phyloP scores from a whole-genome alignment of 495 filamentous ascomycete genomes.

The Trichoderma gamsii region DNA sequence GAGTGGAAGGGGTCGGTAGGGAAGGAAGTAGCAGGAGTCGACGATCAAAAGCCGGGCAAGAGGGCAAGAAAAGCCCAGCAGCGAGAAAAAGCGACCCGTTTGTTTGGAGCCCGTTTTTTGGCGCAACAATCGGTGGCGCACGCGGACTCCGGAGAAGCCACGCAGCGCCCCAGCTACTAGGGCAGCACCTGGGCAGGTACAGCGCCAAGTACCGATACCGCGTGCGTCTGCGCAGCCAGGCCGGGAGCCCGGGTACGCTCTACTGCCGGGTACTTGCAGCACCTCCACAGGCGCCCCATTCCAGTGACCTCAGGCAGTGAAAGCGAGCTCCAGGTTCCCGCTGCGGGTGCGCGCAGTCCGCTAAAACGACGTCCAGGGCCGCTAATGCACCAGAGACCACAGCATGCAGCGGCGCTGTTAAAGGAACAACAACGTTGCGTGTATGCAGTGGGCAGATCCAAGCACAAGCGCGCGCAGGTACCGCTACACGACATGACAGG shows the following conservation, averaged over 20 bases:
- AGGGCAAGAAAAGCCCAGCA: neutral
- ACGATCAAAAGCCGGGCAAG: neutral
- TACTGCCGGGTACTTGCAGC: neutral
- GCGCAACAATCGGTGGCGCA: neutral
- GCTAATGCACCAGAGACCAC: too few species aligned
- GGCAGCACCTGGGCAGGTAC: neutral
- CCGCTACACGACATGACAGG: too few species aligned
- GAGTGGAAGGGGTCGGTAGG: slow-evolving; percentile 9
- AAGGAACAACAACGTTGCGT: too few species aligned
- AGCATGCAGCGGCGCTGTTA: too few species aligned
- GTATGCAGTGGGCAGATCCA: too few species aligned
- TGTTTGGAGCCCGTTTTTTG: neutral
- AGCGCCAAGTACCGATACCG: neutral
- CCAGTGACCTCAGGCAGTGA: neutral
- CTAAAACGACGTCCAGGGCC: neutral
- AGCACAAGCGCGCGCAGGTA: too few species aligned
- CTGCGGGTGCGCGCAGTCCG: neutral
- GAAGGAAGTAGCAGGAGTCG: neutral
- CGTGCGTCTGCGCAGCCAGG: too few species aligned
- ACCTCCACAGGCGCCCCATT: neutral
- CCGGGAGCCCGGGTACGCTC: too few species aligned
- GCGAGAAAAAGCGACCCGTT: neutral
- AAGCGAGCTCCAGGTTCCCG: neutral
- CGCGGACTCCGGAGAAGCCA: slow-evolving; percentile 9
- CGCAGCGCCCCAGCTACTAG: neutral